Evolutionary conservation across 805 yeast species (phyloP).

Genomic region (Starmera amethionina): DNA sequence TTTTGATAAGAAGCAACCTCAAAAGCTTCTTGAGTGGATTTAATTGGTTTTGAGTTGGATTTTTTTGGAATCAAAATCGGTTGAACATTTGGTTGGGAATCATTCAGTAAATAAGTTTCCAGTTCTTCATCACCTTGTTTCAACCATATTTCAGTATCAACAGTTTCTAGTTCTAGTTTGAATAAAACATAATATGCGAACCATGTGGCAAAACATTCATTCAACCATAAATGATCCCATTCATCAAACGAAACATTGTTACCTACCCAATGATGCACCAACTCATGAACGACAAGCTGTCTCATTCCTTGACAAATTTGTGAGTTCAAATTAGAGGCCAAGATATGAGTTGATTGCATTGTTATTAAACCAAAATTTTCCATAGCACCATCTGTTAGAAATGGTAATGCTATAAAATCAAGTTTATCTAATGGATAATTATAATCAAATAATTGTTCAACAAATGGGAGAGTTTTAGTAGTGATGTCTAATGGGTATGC

Average conservation of each 20-base stretch:
- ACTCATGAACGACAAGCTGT: constrained; percentile 59
- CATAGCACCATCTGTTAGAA: constrained; percentile 69
- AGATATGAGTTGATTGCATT: constrained; percentile 40
- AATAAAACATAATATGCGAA: constrained; percentile 42
- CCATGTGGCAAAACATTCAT: constrained; percentile 74
- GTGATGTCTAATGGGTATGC: constrained; percentile 41
- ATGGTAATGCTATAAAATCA: constrained; percentile 62
- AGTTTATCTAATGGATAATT: constrained; percentile 52
- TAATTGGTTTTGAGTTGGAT: constrained; percentile 21
- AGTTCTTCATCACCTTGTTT: constrained; percentile 18
- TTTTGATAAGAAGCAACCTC: constrained; percentile 44
- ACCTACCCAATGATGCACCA: constrained; percentile 79
- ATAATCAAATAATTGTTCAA: constrained; percentile 34
- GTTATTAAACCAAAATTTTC: constrained; percentile 71
- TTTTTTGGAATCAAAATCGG: constrained; percentile 24
- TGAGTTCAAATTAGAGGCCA: constrained; percentile 23
- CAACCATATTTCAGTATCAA: constrained; percentile 24
- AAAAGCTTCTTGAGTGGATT: constrained; percentile 38
- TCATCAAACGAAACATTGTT: constrained; percentile 55
- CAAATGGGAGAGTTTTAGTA: constrained; percentile 34
- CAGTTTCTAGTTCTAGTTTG: constrained; percentile 14
- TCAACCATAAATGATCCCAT: constrained; percentile 65
- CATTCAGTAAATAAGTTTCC: constrained; percentile 27
- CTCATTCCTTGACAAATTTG: constrained; percentile 26
- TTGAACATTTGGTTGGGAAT: constrained; percentile 20